Percentiles rank a stretch among this genome's conserved stretches.
Evolutionary conservation across 2,329 filamentous ascomycete species (phyloP).

Genomic region (Pseudofabraea citricarpa): DNA sequence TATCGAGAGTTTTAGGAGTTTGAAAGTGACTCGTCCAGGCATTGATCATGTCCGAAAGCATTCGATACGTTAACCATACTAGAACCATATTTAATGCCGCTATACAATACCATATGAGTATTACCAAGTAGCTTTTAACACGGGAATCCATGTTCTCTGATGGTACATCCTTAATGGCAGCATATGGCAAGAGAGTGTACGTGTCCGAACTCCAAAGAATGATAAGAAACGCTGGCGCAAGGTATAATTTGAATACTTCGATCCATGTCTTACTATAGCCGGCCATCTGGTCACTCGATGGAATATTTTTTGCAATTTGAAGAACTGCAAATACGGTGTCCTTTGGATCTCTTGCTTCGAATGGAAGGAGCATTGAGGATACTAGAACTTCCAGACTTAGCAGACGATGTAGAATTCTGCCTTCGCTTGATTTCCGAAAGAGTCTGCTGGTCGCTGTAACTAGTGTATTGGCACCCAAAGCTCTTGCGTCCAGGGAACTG

Average conservation of each 20-base stretch:
- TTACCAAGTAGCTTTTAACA: not conserved
- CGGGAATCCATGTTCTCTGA: not conserved
- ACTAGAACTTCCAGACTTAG: slow-evolving; percentile 13
- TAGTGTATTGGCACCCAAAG: slow-evolving; percentile 13
- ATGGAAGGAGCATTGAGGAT: slow-evolving; percentile 12
- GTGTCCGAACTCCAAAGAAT: not conserved
- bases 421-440: slow-evolving; percentile 11
- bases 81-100: not conserved
- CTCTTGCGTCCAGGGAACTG: slow-evolving; percentile 7
- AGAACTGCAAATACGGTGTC: slow-evolving; percentile 17
- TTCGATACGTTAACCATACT: not conserved
- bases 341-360: slow-evolving; percentile 12
- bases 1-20: slow-evolving; percentile 2
- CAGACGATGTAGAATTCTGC: slow-evolving; percentile 10
- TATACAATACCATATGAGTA: not conserved
- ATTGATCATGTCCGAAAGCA: not conserved
- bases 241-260: not conserved
- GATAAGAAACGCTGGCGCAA: not conserved
- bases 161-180: not conserved
- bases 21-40: not conserved
- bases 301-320: slow-evolving; percentile 13
- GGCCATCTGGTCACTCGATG: not conserved
- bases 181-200: no score
- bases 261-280: not conserved
- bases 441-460: slow-evolving; percentile 12